A percentile compares a stretch with the other conserved stretches of the same genome.
These are phyloP conservation scores for Clitopilus hobsonii DNA, from an alignment of 768 basidiomycete genomes.

Conservation along the genomic window DNA sequence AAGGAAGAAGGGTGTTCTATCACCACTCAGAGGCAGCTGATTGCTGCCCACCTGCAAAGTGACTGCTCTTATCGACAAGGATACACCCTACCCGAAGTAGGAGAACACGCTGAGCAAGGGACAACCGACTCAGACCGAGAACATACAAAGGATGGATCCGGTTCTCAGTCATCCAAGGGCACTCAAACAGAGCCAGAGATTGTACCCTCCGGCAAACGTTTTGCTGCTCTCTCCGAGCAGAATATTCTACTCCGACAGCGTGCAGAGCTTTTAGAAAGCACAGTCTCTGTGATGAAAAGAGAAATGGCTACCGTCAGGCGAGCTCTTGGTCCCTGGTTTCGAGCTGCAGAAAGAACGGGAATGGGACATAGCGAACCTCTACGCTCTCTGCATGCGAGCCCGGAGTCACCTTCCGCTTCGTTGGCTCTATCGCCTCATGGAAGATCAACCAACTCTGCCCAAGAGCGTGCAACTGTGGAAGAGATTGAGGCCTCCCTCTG, in stretches of 20 bases:
- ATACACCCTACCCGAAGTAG: conserved; percentile 30
- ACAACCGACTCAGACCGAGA: no score
- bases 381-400: background rate
- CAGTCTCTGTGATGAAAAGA: conserved; percentile 42
- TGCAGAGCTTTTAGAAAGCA: conserved; percentile 54
- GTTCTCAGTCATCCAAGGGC: no score
- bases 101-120: no score
- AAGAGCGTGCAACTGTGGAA: background rate
- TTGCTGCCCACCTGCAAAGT: conserved; percentile 59
- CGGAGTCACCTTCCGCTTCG: conserved; percentile 9
- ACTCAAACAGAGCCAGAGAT: background rate
- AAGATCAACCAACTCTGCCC: background rate
- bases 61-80: conserved; percentile 52
- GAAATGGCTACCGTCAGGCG: conserved; percentile 53
- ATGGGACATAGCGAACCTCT: background rate
- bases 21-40: conserved; percentile 62
- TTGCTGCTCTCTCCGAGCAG: conserved; percentile 49
- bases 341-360: conserved; percentile 5
- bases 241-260: conserved; percentile 59
- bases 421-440: conserved; percentile 4
- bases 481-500: background rate
- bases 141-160: no score
- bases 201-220: conserved; percentile 17
- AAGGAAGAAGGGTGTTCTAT: conserved; percentile 53
- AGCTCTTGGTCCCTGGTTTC: conserved; percentile 53